Evolutionary conservation across 2,329 filamentous ascomycete genomes (phyloP), one percentile per base, ranked within the genome.

Genomic region (Teratosphaeria destructans): DNA sequence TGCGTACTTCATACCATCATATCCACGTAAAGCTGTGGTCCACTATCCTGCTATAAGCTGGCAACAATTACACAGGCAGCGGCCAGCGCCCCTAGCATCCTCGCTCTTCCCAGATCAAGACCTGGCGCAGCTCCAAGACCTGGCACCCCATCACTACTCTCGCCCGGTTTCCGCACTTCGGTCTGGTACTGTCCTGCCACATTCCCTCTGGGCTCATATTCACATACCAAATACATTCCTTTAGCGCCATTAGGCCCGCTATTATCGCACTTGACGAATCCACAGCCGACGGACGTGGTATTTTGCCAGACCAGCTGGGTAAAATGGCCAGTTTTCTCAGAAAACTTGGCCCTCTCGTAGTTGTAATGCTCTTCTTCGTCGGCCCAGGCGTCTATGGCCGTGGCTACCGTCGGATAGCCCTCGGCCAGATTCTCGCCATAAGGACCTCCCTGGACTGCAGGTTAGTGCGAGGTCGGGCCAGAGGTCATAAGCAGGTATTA

Each of bases 141-240:
- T 39, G 61, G 60, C 32, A 59, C 57, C 14, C 64, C 68, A 60
- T 66, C 60, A 16, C 60, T 59, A 26, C 59, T 61, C 35, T 63
- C 64, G 2, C 67, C 68, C 26, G 64, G 43, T 58, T 69, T 68
- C 5, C 53, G 52, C 4, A 76, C 74, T 60, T 76, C 74, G 4
- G 67, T 55, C 14, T 57, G 59, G 60, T 73, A 76, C 23, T 66
- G 56, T 1, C 71, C 73, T 19, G 67, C 59, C 0, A 74, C 68
- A 57, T 76, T 76, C 0, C 74, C 74, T 3, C 65, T 58, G 4
- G 74, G 74, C 56, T 62, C 65, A 60, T 76, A 76, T 62, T 75
- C 72, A 65, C 74, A 76, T 0, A 76, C 72, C 27, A 73, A 49
- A 34, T 58, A 67, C 59, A 63, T 65, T 11, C 70, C 70, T 3